Evolutionary conservation across 2,329 filamentous ascomycete genomes (phyloP).

Genomic region (Aspergillus flavus): DNA sequence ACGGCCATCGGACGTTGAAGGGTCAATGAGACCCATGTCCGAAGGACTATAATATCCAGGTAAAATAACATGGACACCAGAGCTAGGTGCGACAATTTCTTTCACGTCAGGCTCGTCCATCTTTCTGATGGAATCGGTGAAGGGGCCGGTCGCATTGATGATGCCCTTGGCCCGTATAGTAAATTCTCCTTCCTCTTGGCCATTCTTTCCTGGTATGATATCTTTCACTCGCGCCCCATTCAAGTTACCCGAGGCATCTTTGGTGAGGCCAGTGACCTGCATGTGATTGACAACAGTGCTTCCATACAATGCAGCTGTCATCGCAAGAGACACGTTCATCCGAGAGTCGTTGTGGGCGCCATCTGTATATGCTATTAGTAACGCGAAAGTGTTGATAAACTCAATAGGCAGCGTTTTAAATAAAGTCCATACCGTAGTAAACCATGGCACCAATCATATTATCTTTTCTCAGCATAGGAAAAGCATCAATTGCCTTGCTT

Average conservation of each 20-base stretch:
- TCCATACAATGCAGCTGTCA: constrained; percentile 86
- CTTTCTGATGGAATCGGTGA: constrained; percentile 82
- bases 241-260: constrained; percentile 71
- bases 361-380: constrained; percentile 52
- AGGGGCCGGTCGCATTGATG: constrained; percentile 87
- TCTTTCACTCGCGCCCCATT: constrained; percentile 76
- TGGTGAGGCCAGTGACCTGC: constrained; percentile 75
- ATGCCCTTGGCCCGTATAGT: constrained; percentile 76
- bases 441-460: constrained; percentile 79
- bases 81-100: constrained; percentile 83
- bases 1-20: constrained; percentile 81
- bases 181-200: constrained; percentile 65
- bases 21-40: constrained; percentile 87
- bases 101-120: constrained; percentile 73
- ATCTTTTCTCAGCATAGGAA: constrained; percentile 83
- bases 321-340: constrained; percentile 87
- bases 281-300: constrained; percentile 81
- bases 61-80: constrained; percentile 82
- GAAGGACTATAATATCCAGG: constrained; percentile 84
- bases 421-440: constrained; percentile 67
- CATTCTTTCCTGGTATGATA: constrained; percentile 66
- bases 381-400: neutral
- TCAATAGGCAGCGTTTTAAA: neutral
- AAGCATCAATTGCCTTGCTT: constrained; percentile 82
- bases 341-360: constrained; percentile 89